These are phyloP conservation scores for Pythium scleroteichum DNA, from an alignment of 352 stramenopile genomes.

Conservation along the genomic window DNA sequence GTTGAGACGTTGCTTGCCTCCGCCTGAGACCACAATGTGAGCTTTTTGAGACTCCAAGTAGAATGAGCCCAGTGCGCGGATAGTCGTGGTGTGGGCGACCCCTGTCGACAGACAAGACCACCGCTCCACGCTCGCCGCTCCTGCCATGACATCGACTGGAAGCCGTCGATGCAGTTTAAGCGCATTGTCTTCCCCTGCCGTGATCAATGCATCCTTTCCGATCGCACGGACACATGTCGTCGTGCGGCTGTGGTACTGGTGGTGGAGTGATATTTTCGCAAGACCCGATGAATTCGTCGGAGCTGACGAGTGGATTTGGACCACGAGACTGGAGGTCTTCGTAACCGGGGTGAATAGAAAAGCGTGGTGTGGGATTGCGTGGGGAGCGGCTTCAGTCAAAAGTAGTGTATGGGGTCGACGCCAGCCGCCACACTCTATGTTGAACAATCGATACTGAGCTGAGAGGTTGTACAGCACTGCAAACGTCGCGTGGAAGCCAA, in stretches of 20 bases:
- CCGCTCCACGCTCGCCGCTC: not conserved
- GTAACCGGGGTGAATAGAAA: constrained; percentile 71
- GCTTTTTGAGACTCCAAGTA: constrained; percentile 22
- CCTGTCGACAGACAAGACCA: constrained; percentile 58
- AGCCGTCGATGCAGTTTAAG: constrained; percentile 65
- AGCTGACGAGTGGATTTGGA: constrained; percentile 72
- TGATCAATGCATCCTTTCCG: constrained; percentile 48
- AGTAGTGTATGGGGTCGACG: constrained; percentile 70
- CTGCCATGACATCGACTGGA: constrained; percentile 7
- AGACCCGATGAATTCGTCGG: constrained; percentile 19
- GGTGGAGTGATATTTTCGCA: constrained; percentile 50
- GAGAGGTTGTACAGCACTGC: constrained; percentile 78
- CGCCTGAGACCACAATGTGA: constrained; percentile 67
- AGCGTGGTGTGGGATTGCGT: constrained; percentile 47
- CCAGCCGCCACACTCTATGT: constrained; percentile 81
- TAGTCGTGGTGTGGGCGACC: constrained; percentile 78
- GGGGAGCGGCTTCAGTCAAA: not conserved
- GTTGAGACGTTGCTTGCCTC: constrained; percentile 82
- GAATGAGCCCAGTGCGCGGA: constrained; percentile 67
- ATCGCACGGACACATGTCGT: constrained; percentile 63
- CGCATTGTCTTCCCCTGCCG: constrained; percentile 81
- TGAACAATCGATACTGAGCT: constrained; percentile 74
- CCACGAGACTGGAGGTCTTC: constrained; percentile 46
- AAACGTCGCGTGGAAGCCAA: constrained; percentile 78
- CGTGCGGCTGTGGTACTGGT: constrained; percentile 76